phyloP scores from a whole-genome alignment of 192 early-diverging fungal species.

The Gaertneriomyces semiglobifer region DNA sequence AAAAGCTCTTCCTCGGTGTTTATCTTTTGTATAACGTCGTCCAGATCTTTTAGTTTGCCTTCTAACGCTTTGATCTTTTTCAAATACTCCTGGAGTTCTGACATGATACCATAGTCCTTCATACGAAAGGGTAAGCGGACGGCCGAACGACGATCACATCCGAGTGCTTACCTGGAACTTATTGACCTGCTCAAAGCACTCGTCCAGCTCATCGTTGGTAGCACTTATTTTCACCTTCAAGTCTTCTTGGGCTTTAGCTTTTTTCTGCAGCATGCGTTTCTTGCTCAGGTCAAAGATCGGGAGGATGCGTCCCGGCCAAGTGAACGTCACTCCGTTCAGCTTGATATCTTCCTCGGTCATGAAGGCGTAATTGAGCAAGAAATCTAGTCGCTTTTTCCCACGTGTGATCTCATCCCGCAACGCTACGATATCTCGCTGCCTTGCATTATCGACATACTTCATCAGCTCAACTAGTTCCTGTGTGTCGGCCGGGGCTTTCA shows the following conservation, averaged over 20 bases:
- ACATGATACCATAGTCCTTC: slow-evolving; percentile 57
- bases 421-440: slow-evolving; percentile 46
- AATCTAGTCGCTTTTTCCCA: slow-evolving; percentile 56
- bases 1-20: slow-evolving; percentile 59
- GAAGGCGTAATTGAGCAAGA: slow-evolving; percentile 54
- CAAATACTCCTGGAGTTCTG: slow-evolving; percentile 55
- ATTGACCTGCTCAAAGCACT: slow-evolving; percentile 51
- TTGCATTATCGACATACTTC: slow-evolving; percentile 56
- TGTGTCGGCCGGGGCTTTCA: slow-evolving; percentile 57
- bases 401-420: slow-evolving; percentile 52
- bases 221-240: slow-evolving; percentile 53
- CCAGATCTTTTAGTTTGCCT: slow-evolving; percentile 44
- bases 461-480: slow-evolving; percentile 60
- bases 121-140: not conserved
- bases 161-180: slow-evolving; percentile 48
- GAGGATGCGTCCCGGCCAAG: slow-evolving; percentile 60
- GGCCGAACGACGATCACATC: not conserved
- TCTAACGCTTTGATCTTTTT: slow-evolving; percentile 58
- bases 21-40: slow-evolving; percentile 41
- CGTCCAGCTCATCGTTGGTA: slow-evolving; percentile 54
- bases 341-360: slow-evolving; percentile 62
- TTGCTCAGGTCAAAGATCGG: slow-evolving; percentile 63
- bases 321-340: slow-evolving; percentile 62
- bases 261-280: slow-evolving; percentile 61
- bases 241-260: slow-evolving; percentile 61